Evolutionary conservation across 2,329 filamentous ascomycete species (phyloP).

Genomic region (Magnaporthiopsis rhizophila): DNA sequence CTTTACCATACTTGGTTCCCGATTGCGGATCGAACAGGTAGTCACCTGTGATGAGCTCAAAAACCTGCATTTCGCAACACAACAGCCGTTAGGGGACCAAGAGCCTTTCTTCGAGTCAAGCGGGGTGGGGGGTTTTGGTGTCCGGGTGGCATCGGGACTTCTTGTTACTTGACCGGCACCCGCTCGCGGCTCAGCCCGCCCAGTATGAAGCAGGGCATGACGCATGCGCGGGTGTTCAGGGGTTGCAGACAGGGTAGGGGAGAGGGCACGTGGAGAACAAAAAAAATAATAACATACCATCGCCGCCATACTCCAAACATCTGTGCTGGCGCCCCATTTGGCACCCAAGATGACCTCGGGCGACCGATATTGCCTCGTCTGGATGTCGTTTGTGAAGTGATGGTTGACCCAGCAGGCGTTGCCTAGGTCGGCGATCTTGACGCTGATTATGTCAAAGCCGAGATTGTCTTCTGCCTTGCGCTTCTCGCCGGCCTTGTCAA

Average conservation of each 20-base stretch:
- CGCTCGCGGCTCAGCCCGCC: neutral
- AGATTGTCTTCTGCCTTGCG: conserved; percentile 49
- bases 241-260: neutral
- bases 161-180: neutral
- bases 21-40: conserved; percentile 98
- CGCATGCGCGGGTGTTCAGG: neutral
- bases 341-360: conserved; percentile 94
- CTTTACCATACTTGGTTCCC: conserved; percentile 97
- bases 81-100: neutral
- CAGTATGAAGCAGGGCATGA: neutral
- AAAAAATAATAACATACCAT: conserved; percentile 57
- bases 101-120: conserved; percentile 5
- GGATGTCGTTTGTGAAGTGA: conserved; percentile 99
- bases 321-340: conserved; percentile 99
- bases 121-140: neutral
- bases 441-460: conserved; percentile 72
- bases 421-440: conserved; percentile 97
- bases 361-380: conserved; percentile 93
- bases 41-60: conserved; percentile 95
- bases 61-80: conserved; percentile 56
- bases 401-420: conserved; percentile 99
- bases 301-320: conserved; percentile 98
- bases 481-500: conserved; percentile 70
- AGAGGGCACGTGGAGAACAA: neutral
- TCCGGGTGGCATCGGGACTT: neutral